These are phyloP conservation scores for Termitomyces sp. DNA, from an alignment of 768 basidiomycete genomes.

Conservation along the genomic window DNA sequence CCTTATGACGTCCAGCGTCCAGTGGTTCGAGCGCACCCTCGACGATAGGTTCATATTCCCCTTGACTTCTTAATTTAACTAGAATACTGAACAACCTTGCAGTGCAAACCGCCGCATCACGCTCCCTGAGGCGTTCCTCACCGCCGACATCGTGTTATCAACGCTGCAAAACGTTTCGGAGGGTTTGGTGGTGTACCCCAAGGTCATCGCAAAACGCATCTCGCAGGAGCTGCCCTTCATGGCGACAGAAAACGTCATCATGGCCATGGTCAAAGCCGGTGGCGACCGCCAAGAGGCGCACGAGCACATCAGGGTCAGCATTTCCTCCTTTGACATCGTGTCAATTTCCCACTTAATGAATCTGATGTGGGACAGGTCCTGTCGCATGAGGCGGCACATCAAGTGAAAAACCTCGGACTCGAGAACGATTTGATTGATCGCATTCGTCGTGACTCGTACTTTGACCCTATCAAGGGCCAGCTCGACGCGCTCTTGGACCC, in stretches of 20 bases:
- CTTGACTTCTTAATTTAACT: background rate
- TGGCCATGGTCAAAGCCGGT: slow-evolving; percentile 94
- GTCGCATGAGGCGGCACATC: slow-evolving; percentile 90
- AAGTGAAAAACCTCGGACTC: slow-evolving; percentile 92
- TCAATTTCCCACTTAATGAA: background rate
- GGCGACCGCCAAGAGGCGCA: slow-evolving; percentile 97
- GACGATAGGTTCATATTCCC: slow-evolving; percentile 74
- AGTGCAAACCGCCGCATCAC: slow-evolving; percentile 97
- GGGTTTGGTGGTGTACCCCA: slow-evolving; percentile 98
- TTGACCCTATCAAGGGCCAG: slow-evolving; percentile 80
- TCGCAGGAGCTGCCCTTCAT: slow-evolving; percentile 97
- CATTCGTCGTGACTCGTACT: slow-evolving; percentile 79
- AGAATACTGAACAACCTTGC: background rate
- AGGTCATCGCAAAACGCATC: slow-evolving; percentile 90
- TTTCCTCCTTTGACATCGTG: slow-evolving; percentile 6
- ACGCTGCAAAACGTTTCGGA: slow-evolving; percentile 97
- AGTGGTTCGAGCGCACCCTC: slow-evolving; percentile 98
- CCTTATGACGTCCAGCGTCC: slow-evolving; percentile 89
- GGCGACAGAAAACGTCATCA: slow-evolving; percentile 99
- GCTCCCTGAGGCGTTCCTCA: slow-evolving; percentile 94
- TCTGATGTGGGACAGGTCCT: slow-evolving; percentile 54
- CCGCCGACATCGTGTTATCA: slow-evolving; percentile 93
- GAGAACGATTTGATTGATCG: slow-evolving; percentile 96
- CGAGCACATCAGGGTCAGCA: slow-evolving; percentile 83
- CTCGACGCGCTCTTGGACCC: slow-evolving; percentile 83